These are phyloP conservation scores for Boletus insuetus DNA, from an alignment of 768 basidiomycete genomes.

Conservation along the genomic window DNA sequence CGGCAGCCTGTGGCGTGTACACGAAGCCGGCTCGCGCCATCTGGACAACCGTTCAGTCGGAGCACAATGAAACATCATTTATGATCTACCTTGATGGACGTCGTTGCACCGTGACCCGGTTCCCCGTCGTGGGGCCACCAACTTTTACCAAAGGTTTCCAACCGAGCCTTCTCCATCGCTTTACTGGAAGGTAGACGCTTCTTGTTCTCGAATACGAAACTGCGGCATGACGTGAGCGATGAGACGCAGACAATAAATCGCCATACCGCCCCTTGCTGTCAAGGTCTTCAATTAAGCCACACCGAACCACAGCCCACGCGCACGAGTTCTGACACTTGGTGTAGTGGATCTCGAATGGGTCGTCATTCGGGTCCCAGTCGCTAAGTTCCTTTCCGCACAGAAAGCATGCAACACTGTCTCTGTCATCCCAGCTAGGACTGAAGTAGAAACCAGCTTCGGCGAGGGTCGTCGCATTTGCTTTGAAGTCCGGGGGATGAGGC, in stretches of 20 bases:
- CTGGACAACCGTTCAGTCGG: slow-evolving; percentile 28
- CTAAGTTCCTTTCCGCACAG: slow-evolving; percentile 78
- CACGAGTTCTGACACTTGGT: slow-evolving; percentile 64
- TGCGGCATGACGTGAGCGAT: slow-evolving; percentile 25
- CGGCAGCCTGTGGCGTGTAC: slow-evolving; percentile 62
- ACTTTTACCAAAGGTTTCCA: slow-evolving; percentile 60
- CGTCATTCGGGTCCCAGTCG: slow-evolving; percentile 83
- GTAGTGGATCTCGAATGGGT: slow-evolving; percentile 84
- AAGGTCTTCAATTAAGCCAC: slow-evolving; percentile 59
- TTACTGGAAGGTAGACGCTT: slow-evolving; percentile 64
- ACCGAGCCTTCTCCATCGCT: slow-evolving; percentile 67
- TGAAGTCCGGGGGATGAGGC: slow-evolving; percentile 67
- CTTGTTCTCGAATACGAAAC: slow-evolving; percentile 58
- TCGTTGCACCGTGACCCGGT: slow-evolving; percentile 59
- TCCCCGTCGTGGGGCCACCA: slow-evolving; percentile 80
- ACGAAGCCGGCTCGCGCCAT: slow-evolving; percentile 91
- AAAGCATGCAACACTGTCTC: slow-evolving; percentile 81
- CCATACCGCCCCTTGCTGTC: slow-evolving; percentile 57
- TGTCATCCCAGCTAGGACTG: slow-evolving; percentile 61
- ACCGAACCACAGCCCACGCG: slow-evolving; percentile 80
- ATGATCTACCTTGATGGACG: slow-evolving; percentile 57
- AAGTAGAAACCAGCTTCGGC: slow-evolving; percentile 92
- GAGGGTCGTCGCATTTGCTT: slow-evolving; percentile 69
- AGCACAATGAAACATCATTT: not conserved
- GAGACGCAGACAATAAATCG: not conserved